Conservation (phyloP, 306 rosid species). For the Trichosanthes truncata region DNA sequence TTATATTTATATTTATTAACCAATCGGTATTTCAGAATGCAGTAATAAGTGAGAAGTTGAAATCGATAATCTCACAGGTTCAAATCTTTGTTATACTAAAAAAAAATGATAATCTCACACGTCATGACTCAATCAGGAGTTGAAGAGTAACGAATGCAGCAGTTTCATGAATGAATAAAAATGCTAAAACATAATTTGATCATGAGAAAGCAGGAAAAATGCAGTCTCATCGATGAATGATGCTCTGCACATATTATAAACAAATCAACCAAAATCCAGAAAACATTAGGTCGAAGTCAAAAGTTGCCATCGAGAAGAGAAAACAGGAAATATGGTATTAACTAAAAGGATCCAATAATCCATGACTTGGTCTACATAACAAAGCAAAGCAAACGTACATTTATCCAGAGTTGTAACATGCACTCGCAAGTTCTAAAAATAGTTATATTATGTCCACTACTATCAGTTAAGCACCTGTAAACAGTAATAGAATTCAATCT, state of each 20-base stretch:
- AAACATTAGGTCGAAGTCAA: not conserved
- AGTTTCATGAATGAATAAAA: not conserved
- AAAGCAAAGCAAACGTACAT: slow-evolving; percentile 3
- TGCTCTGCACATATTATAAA: not conserved
- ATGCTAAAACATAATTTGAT: not conserved
- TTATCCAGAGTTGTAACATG: not conserved
- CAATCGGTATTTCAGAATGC: too few species aligned
- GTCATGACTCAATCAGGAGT: not conserved
- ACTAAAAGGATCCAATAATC: not conserved
- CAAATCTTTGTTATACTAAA: not conserved
- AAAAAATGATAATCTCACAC: not conserved
- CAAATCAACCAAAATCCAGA: not conserved
- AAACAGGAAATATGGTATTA: not conserved
- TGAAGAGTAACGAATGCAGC: not conserved
- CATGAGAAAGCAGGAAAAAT: not conserved
- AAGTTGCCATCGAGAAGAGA: not conserved
- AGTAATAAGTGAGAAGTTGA: not conserved
- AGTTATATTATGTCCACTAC: not conserved
- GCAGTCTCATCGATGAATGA: not conserved
- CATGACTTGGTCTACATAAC: slow-evolving; percentile 3
- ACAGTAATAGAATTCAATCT: not conserved
- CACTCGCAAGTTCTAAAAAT: not conserved
- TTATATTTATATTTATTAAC: too few species aligned
- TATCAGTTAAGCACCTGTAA: not conserved
- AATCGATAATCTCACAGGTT: not conserved